These are phyloP conservation scores for Podospora comata DNA, from an alignment of 495 filamentous ascomycete genomes.

Conservation along the genomic window DNA sequence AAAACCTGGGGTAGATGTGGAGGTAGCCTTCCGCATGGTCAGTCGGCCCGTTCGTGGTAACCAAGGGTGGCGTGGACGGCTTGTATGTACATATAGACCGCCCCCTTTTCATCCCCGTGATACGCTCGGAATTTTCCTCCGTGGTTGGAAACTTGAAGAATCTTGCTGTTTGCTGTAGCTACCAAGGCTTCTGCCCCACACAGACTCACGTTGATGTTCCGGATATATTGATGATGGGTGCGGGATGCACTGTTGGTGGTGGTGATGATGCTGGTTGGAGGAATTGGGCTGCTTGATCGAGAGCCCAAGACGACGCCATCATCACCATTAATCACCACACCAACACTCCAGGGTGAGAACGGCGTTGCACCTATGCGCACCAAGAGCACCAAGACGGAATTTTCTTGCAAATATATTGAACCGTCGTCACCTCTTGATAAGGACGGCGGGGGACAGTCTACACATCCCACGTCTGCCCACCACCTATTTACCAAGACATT, in stretches of 20 bases:
- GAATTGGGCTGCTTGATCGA: background rate
- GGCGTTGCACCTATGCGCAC: background rate
- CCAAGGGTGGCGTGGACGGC: background rate
- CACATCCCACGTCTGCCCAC: too few species aligned
- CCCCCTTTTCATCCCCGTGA: background rate
- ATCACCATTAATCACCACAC: background rate
- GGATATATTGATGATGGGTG: background rate
- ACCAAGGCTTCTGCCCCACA: background rate
- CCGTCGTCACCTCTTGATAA: too few species aligned
- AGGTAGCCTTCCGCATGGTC: background rate
- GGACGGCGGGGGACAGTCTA: too few species aligned
- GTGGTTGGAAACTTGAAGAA: background rate
- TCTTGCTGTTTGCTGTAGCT: background rate
- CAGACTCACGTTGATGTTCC: background rate
- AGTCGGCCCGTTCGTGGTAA: background rate
- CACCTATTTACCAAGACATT: too few species aligned
- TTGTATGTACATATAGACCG: background rate
- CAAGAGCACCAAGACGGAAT: background rate
- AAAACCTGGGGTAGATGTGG: background rate
- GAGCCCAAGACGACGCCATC: background rate
- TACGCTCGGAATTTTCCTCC: background rate
- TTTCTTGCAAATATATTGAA: background rate
- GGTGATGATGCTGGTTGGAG: background rate
- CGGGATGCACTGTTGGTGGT: background rate
- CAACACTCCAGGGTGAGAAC: background rate